Conservation (phyloP, 345 rosid genomes). For the Syzygium jambos region DNA sequence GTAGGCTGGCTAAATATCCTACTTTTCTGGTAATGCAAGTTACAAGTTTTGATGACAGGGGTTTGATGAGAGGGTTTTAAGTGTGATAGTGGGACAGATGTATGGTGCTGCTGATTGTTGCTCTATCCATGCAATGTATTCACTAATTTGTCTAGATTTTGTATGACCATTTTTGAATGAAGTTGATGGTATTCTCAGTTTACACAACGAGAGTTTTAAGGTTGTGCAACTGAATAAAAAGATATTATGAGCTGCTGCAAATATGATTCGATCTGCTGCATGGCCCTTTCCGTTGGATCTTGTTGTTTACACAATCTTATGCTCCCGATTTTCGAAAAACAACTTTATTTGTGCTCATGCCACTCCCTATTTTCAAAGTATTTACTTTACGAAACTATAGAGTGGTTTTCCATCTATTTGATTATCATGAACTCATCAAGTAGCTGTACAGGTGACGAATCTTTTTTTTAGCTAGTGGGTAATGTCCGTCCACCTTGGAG, state of each 20-base stretch:
- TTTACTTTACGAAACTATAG: background rate
- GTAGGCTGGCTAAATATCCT: background rate
- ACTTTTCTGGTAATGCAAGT: background rate
- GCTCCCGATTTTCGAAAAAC: background rate
- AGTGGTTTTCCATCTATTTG: background rate
- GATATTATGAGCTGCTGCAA: background rate
- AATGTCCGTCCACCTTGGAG: background rate
- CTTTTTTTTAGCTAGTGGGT: background rate
- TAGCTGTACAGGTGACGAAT: background rate
- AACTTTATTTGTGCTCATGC: background rate
- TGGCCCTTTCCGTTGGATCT: background rate
- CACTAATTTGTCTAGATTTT: background rate
- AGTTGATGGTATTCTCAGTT: background rate
- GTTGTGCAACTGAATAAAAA: background rate
- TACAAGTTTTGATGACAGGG: background rate
- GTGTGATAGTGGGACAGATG: background rate
- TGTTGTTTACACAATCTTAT: background rate
- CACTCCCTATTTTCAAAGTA: background rate
- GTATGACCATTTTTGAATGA: background rate
- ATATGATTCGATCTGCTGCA: background rate
- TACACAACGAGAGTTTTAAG: background rate
- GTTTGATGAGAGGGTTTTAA: background rate
- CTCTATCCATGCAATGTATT: background rate
- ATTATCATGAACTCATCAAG: background rate
- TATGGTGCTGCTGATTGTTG: background rate